Evolutionary conservation across 352 stramenopile species (phyloP), one percentile per base, ranked within the genome.

Genomic region (Pythium dissotocum): DNA sequence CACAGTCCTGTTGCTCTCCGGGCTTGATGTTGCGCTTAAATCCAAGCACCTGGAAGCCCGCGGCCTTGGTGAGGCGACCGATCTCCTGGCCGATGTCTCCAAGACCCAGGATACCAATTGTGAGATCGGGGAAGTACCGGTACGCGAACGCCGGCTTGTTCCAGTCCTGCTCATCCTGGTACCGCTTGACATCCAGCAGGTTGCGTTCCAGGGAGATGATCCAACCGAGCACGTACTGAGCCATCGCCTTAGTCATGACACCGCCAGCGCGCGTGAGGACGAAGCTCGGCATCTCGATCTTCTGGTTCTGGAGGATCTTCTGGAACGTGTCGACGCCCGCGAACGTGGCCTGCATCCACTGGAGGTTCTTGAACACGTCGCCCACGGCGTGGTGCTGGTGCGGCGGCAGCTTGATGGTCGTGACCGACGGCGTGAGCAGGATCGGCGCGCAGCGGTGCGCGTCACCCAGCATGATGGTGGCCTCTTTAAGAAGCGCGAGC

Each of bases 181-280:
- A 72, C 9, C 58, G 40, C n/a, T 61, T 67, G 7, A 79, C 78
- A 12, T 87, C 67, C 30, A 87, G 75, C 30, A 91, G 85, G 53
- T 88, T 83, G 52, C 83, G 81, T 56, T 91, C 83, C 33, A 89
- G 65, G 24, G 81, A 73, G 24, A 91, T 68, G 49, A 90, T 69
- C 81, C 82, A 91, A 33, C 83, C 83, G 57, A 90, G 77, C 6
- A 88, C 83, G 53, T 87, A 91, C 64, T 91, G 82, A 13, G 83
- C 82, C 70, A 91, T 82, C 42, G 78, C 80, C 7, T 51, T 58
- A 8, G 70, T 66, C 75, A 85, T 88, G 69, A 89, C 77, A 6
- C 83, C 83, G 12, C 83, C 82, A 4, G 82, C 83, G 35, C 83
- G 80, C 10, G 83, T 89, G 21, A 90, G 48, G 18, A 46, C n/a